A percentile compares a stretch with the other conserved stretches of the same genome.
These are phyloP conservation scores for Fusarium sp. DNA, from an alignment of 2,329 filamentous ascomycete genomes.

Conservation along the genomic window DNA sequence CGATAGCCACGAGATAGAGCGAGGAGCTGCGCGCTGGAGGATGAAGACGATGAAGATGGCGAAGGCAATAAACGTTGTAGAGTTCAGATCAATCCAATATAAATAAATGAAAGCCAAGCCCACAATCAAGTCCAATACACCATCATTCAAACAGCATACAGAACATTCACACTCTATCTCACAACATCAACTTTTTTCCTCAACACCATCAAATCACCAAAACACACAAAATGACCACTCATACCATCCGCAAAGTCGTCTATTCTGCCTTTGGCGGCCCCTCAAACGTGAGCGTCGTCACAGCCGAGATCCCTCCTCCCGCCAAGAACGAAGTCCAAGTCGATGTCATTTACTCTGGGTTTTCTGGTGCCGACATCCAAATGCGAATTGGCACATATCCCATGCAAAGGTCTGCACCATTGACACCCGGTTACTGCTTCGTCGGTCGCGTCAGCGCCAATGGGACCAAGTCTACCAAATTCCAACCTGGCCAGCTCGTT, in stretches of 20 bases:
- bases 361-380: slow-evolving; percentile 60
- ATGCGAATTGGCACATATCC: slow-evolving; percentile 63
- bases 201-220: not conserved
- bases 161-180: not conserved
- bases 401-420: slow-evolving; percentile 56
- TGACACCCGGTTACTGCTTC: slow-evolving; percentile 62
- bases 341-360: slow-evolving; percentile 59
- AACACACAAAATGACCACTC: slow-evolving; percentile 33
- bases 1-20: not conserved
- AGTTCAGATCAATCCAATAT: not conserved
- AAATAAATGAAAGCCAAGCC: not conserved
- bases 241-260: slow-evolving; percentile 57
- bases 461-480: slow-evolving; percentile 50
- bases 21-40: not conserved
- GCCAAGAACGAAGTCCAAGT: slow-evolving; percentile 58
- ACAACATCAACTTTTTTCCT: too few species aligned
- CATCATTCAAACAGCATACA: not conserved
- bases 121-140: not conserved
- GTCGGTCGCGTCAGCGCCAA: slow-evolving; percentile 55
- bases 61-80: not conserved
- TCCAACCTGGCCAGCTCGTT: slow-evolving; percentile 50
- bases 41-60: not conserved
- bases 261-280: slow-evolving; percentile 56
- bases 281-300: slow-evolving; percentile 51
- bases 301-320: slow-evolving; percentile 52